phyloP scores from a whole-genome alignment of 768 basidiomycete genomes.

The Termitomyces bulborhizus region DNA sequence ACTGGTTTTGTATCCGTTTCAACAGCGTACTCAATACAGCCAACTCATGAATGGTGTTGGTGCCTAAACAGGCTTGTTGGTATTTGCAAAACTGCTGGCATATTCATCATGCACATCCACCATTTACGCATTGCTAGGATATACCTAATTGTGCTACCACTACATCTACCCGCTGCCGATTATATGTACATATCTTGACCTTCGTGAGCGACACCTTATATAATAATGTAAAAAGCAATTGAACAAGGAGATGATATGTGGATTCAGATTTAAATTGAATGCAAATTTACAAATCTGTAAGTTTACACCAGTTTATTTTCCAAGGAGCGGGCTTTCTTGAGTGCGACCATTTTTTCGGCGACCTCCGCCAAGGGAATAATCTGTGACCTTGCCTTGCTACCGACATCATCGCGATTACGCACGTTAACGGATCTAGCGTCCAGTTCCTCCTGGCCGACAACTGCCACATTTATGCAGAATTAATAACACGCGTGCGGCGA shows the following conservation, averaged over 20 bases:
- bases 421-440: constrained; percentile 87
- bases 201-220: not conserved
- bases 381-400: constrained; percentile 75
- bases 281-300: not conserved
- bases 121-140: not conserved
- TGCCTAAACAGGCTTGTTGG: not conserved
- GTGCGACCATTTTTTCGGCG: constrained; percentile 56
- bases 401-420: constrained; percentile 91
- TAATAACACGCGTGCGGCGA: not conserved
- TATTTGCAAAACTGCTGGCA: not conserved
- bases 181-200: not conserved
- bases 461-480: constrained; percentile 31
- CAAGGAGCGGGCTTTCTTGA: constrained; percentile 52
- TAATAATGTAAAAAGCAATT: not conserved
- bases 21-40: constrained; percentile 32
- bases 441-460: constrained; percentile 92
- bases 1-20: not conserved
- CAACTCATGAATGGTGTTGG: constrained; percentile 30
- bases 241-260: not conserved
- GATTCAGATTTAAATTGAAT: not conserved
- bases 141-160: not conserved
- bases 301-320: constrained; percentile 25
- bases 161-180: not conserved
- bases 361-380: constrained; percentile 70
- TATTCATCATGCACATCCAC: constrained; percentile 1